Evolutionary conservation across 495 filamentous ascomycete genomes (phyloP), one percentile per base, ranked within the genome.

Genomic region (Massariosphaeria phaeospora): DNA sequence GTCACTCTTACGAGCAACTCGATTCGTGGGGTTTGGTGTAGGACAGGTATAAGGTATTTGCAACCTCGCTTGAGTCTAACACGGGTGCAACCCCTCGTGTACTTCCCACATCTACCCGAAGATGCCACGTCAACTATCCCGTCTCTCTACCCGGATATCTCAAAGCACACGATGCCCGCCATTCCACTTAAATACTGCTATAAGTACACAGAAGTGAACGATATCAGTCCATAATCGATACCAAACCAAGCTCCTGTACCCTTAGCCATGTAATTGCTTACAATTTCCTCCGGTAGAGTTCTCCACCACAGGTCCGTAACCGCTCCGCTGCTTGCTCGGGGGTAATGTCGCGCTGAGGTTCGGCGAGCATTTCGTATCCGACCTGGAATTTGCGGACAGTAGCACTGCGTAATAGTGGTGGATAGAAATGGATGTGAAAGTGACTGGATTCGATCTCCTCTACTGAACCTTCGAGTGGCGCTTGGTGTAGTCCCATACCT

Each of bases 361-460:
- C 93, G 1, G 86, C 93, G 82, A 98, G 81, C 75, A 98, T 72
- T 71, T 98, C 91, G 68, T 91, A 96, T 46, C 93, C 93, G 24
- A 97, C 93, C 34, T 96, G 65, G 72, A 97, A 98, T 75, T 98
- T 98, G 52, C 85, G 82, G 27, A 98, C 94, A 4, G 88, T 91
- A 10, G 93, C 93, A 56, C 89, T 95, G 36, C 93, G 81, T 57
- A 98, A 76, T 33, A 98, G 75, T 7, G 93, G 93, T 13, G 93
- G 93, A 69, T 95, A 96, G 70, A 97, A 98, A 71, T 98, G 93
- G 73, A 98, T 79, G 67, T 98, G 93, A 67, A 98, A 81, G 75
- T 95, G 88, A 43, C 86, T 88, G 13, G 81, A 79, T 64, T 94
- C 87, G 27, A 89, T 76, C 69, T 96, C 89, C 60, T 95, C 87